Percentiles rank a stretch among this genome's conserved stretches.
phyloP scores from a whole-genome alignment of 2,329 filamentous ascomycete species.

The Triangularia setosa region DNA sequence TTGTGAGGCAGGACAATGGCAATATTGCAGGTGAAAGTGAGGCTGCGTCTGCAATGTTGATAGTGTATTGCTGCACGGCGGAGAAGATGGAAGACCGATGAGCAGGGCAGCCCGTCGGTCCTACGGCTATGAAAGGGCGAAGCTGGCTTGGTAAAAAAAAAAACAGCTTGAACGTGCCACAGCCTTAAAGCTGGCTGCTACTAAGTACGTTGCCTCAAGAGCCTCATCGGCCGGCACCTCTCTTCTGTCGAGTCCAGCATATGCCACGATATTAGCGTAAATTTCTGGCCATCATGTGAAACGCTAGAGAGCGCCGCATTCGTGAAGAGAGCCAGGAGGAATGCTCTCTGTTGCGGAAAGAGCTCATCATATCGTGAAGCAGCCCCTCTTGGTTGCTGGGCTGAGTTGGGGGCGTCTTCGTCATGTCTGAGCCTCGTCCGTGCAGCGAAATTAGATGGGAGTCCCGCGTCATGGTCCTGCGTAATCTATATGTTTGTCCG shows the following conservation, averaged over 20 bases:
- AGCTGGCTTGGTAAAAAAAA: background rate
- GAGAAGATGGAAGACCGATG: background rate
- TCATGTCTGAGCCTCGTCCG: background rate
- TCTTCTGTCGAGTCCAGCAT: background rate
- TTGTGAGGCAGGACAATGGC: constrained; percentile 3
- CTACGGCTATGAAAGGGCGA: background rate
- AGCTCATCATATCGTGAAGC: background rate
- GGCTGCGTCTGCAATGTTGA: background rate
- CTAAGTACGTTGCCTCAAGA: background rate
- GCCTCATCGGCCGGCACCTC: background rate
- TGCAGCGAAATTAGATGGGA: background rate
- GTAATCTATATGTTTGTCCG: background rate
- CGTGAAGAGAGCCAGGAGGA: background rate
- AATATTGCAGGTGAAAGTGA: background rate
- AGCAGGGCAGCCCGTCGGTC: background rate
- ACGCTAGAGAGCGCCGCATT: constrained; percentile 4
- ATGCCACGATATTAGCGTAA: background rate
- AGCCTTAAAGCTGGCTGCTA: background rate
- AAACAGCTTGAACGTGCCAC: background rate
- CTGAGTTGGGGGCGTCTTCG: background rate
- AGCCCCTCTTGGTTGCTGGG: background rate
- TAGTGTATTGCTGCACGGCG: background rate
- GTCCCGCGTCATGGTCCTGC: background rate
- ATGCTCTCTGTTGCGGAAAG: background rate
- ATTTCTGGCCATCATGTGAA: constrained; percentile 5